Evolutionary conservation across 345 rosid genomes (phyloP), one percentile per base, ranked within the genome.

Genomic region (Cochlearia excelsa): DNA sequence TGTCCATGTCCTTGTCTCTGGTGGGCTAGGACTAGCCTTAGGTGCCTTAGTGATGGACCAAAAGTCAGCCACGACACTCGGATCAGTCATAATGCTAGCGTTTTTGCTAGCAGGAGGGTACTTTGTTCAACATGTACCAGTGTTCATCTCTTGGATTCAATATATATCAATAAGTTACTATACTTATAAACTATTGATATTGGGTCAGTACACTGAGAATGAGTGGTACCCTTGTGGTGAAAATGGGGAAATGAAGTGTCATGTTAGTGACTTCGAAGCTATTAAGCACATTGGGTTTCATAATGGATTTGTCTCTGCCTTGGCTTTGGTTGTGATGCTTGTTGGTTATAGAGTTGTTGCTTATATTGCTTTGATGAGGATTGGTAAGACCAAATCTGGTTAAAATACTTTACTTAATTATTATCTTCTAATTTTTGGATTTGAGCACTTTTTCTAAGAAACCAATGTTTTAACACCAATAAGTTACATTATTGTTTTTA

Each of bases 11-110:
- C 81, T 93, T 43, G 97, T 93, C 7, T 79, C 99, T 7, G 95
- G 91, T 74, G 91, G 97, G 2, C 72, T 93, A 11, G 99, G 99
- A 27, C 74, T 93, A 16, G 95, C 89, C 1, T 77, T 93, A 1
- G 97, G 99, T 0, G 99, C 99, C 2, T 40, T 93, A 57, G 75
- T 93, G 10, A 83, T 86, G 94, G 94, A 93, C n/a, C 84, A 70
- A 40, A 88, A 89, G 71, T 87, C 87, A 57, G 97, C 86, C 7
- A 84, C 99, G 5, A 83, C 96, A 11, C 75, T 88, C 29, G 90
- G 95, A 26, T 93, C 99, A 2, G 97, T 88, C 55, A 79, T 85
- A n/a, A 93, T 86, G 97, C 87, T 88, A 5, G 71, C 87, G 34
- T 88, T 93, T 54, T 59, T 93, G 50, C 70, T 93, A 8, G 87